Evolutionary conservation across 1,139 yeast species (phyloP), one percentile per base, ranked within the genome.

Genomic region (Kurtzmaniella quercitrusa): DNA sequence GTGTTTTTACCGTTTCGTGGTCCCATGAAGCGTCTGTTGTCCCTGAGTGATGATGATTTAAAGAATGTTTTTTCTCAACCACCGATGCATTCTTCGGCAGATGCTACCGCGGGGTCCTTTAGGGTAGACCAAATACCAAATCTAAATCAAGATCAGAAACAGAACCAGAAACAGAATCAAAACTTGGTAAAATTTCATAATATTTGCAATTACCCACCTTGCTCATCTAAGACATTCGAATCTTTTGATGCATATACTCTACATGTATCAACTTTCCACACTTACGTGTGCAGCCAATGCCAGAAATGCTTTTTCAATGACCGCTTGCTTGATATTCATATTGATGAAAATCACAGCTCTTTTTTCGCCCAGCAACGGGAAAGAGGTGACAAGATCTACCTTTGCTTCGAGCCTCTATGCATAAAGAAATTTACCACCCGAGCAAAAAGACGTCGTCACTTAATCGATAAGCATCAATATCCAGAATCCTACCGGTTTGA

Each of bases 331-430:
- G 65, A 68, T 4, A 50, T 79, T 16, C 86, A 81, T 51, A 65
- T 78, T 3, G 68, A 69, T 29, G 85, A 80, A 48, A 62, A 63
- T 43, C 85, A 81, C 51, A 74, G 78, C 52, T 79, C 82, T 2
- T 68, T 79, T 40, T 54, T 60, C n/a, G 54, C 52, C 19, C 60
- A 70, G 2, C 52, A 55, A 38, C 54, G 57, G 41, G 75, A 72
- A 37, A 53, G 56, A 16, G 79, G 78, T 0, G 68, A 62, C 10
- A 63, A 62, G 27, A 65, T 68, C 3, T 75, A 61, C 45, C 57
- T 55, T 37, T 80, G 85, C 49, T 68, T 74, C 41, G 66, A 41
- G 8, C 43, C 44, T 3, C 58, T 53, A 4, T 79, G 84, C 52
- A 23, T 46, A 2, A 70, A 73, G 47, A 46, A 48, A 4, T 64